Percentiles rank a stretch among this genome's conserved stretches.
Evolutionary conservation across 805 yeast species (phyloP).

Genomic region (Candida boidinii): DNA sequence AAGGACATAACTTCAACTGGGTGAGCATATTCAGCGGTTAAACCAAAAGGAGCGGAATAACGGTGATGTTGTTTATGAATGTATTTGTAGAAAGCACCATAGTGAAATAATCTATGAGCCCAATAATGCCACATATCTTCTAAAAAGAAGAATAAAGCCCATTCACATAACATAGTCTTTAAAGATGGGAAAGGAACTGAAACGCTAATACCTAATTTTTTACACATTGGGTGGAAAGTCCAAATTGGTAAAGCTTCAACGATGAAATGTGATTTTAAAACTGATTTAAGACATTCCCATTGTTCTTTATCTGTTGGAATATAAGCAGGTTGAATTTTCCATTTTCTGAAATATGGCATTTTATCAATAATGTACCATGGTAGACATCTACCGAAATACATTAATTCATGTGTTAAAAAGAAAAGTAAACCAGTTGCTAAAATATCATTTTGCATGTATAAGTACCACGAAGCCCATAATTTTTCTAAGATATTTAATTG

Average conservation of each 20-base stretch:
- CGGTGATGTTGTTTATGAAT: slow-evolving; percentile 55
- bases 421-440: slow-evolving; percentile 51
- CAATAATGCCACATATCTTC: slow-evolving; percentile 58
- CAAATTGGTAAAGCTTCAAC: slow-evolving; percentile 57
- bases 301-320: slow-evolving; percentile 47
- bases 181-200: slow-evolving; percentile 46
- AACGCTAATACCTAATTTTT: slow-evolving; percentile 37
- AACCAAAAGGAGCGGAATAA: slow-evolving; percentile 56
- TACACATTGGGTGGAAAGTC: slow-evolving; percentile 52
- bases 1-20: slow-evolving; percentile 49
- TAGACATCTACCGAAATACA: slow-evolving; percentile 49
- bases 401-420: slow-evolving; percentile 46
- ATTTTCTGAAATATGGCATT: slow-evolving; percentile 41
- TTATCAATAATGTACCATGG: slow-evolving; percentile 51
- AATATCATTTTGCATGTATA: slow-evolving; percentile 43
- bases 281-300: slow-evolving; percentile 56
- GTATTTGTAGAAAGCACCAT: slow-evolving; percentile 46
- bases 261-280: slow-evolving; percentile 44
- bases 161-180: slow-evolving; percentile 32
- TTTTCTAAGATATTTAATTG: slow-evolving; percentile 36
- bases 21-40: slow-evolving; percentile 55
- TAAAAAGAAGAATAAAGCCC: slow-evolving; percentile 40
- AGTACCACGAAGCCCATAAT: slow-evolving; percentile 49
- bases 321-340: slow-evolving; percentile 46
- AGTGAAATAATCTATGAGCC: slow-evolving; percentile 49